Evolutionary conservation across 768 basidiomycete species (phyloP), one percentile per base, ranked within the genome.

Genomic region (Suillus bovinus): DNA sequence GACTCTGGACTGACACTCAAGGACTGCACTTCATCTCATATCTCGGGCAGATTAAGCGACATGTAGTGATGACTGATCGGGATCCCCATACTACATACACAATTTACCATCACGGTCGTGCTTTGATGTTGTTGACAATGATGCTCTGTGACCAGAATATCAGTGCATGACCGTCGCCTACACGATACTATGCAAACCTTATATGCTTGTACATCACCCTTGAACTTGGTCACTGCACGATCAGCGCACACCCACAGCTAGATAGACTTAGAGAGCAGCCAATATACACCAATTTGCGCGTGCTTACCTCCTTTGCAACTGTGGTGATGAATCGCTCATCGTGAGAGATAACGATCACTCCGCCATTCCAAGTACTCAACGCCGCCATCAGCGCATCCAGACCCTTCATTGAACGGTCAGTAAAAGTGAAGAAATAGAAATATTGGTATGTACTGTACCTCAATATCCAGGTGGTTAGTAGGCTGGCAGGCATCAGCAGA

Each of bases 401-500:
- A 84, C 96, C 96, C 87, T 93, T 71, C 33, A 52, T 13, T 24
- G 46, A 17, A 60, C 22, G n/a, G n/a, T 65, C 27, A 64, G 42
- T 52, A 14, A 22, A 41, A 59, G n/a, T n/a, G 14, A 8, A 54
- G n/a, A 16, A 64, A 74, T 6, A 20, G n/a, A n/a, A n/a, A n/a
- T n/a, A n/a, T 17, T 11, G 3, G 2, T 13, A 13, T 60, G 61
- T 34, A 6, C 33, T 66, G 60, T 62, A 88, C 90, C 81, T 94
- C 93, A 63, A 96, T 94, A 90, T 96, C 95, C 71, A 96, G 80
- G 77, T 96, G 96, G 81, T 96, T 96, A 69, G 94, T 94, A 61
- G 94, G 94, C 89, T 90, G 66, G 29, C 54, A 22, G 50, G 59
- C 39, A n/a, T 42, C 22, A 55, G 55, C 50, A 42, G 61, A 57